Conservation (phyloP, 164 flowering plant genomes). For the Protea cynaroides region DNA sequence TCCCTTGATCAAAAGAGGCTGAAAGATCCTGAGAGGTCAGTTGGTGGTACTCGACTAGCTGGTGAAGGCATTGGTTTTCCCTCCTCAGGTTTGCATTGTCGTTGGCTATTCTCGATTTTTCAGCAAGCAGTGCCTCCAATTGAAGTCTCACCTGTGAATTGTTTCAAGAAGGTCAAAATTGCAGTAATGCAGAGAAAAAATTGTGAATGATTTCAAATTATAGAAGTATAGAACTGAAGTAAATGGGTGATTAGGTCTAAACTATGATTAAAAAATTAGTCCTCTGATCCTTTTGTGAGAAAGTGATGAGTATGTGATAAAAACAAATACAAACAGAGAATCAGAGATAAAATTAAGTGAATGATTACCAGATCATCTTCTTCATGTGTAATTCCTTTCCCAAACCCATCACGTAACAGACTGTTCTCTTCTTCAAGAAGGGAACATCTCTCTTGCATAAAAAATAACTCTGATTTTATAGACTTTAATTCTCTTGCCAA, state of each 20-base stretch:
- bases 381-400: constrained; percentile 57
- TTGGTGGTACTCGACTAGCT: constrained; percentile 91
- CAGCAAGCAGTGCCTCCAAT: constrained; percentile 83
- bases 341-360: neutral
- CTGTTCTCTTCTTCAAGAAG: constrained; percentile 85
- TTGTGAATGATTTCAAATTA: too few species aligned
- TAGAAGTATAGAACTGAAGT: too few species aligned
- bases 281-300: too few species aligned
- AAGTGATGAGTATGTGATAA: too few species aligned
- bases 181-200: too few species aligned
- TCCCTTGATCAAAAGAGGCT: constrained; percentile 49
- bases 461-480: constrained; percentile 54
- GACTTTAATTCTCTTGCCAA: constrained; percentile 77
- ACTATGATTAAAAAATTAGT: too few species aligned
- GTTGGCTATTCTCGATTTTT: constrained; percentile 78
- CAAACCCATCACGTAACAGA: constrained; percentile 61
- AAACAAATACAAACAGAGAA: neutral
- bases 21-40: constrained; percentile 63
- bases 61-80: constrained; percentile 86
- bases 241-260: too few species aligned
- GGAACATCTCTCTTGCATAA: constrained; percentile 66
- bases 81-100: constrained; percentile 76
- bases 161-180: neutral
- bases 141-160: constrained; percentile 83
- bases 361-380: constrained; percentile 89